phyloP scores from a whole-genome alignment of 2,329 filamentous ascomycete genomes.

The Phialocephala subalpina region DNA sequence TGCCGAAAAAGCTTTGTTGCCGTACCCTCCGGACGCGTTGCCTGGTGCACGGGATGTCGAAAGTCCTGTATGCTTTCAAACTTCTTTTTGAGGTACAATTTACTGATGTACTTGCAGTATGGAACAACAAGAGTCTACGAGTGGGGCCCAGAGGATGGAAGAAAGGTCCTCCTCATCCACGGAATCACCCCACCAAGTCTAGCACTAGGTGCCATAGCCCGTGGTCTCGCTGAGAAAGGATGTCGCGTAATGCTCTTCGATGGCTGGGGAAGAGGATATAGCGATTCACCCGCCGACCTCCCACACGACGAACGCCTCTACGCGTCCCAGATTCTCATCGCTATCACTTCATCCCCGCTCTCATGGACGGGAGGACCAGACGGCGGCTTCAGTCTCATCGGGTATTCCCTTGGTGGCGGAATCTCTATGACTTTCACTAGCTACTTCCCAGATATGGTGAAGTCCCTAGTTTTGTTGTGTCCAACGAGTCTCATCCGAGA shows the following conservation, averaged over 20 bases:
- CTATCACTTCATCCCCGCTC: conserved; percentile 68
- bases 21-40: conserved; percentile 75
- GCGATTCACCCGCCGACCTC: conserved; percentile 62
- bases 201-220: conserved; percentile 70
- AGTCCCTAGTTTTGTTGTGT: conserved; percentile 77
- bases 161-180: conserved; percentile 78
- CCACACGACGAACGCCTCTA: conserved; percentile 71
- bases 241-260: conserved; percentile 75
- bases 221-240: conserved; percentile 68
- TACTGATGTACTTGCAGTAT: conserved; percentile 50
- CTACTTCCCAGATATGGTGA: conserved; percentile 73
- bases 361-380: conserved; percentile 54
- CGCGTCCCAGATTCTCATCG: conserved; percentile 69
- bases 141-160: conserved; percentile 76
- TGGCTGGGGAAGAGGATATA: conserved; percentile 80
- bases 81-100: background rate
- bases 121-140: conserved; percentile 80
- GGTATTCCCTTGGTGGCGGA: conserved; percentile 83
- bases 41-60: conserved; percentile 74
- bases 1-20: conserved; percentile 49
- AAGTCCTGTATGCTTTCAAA: conserved; percentile 53
- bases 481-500: conserved; percentile 74
- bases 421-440: conserved; percentile 74
- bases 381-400: conserved; percentile 72
- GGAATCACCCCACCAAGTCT: conserved; percentile 83